phyloP scores from a whole-genome alignment of 1,139 yeast species.

The Taphrina populina region DNA sequence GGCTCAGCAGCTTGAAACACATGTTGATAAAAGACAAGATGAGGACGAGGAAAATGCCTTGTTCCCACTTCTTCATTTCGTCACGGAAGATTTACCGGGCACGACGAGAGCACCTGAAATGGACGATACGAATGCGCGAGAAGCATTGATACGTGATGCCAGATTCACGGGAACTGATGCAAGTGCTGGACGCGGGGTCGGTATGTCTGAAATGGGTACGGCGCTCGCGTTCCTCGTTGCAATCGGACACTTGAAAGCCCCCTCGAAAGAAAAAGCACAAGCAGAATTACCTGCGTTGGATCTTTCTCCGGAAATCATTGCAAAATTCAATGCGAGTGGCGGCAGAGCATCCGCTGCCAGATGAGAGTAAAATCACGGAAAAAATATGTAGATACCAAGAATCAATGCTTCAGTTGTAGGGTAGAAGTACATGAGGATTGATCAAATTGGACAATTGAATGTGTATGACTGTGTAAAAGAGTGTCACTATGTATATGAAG shows the following conservation, averaged over 20 bases:
- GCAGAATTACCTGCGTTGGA: constrained; percentile 58
- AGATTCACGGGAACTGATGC: constrained; percentile 64
- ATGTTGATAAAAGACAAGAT: constrained; percentile 70
- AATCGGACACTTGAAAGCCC: constrained; percentile 68
- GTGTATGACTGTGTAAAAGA: too few species aligned
- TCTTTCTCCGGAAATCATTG: constrained; percentile 56
- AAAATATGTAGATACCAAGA: not conserved
- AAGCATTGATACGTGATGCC: constrained; percentile 61
- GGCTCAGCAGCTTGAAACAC: constrained; percentile 72
- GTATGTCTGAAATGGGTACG: constrained; percentile 61
- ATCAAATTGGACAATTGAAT: too few species aligned
- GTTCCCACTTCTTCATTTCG: constrained; percentile 90
- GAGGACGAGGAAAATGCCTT: constrained; percentile 72
- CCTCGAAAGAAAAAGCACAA: constrained; percentile 53
- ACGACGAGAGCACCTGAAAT: constrained; percentile 93
- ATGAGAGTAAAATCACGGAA: not conserved
- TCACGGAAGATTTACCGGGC: constrained; percentile 84
- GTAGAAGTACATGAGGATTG: too few species aligned
- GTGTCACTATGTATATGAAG: too few species aligned
- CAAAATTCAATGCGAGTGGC: constrained; percentile 73
- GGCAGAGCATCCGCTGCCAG: constrained; percentile 58
- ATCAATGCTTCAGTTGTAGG: too few species aligned
- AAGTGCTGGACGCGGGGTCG: constrained; percentile 72
- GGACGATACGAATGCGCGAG: constrained; percentile 76
- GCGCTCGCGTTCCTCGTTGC: constrained; percentile 77